Percentiles rank a stretch among this genome's conserved stretches.
phyloP scores from a whole-genome alignment of 192 early-diverging fungal genomes.

The Coemansia sp. region DNA sequence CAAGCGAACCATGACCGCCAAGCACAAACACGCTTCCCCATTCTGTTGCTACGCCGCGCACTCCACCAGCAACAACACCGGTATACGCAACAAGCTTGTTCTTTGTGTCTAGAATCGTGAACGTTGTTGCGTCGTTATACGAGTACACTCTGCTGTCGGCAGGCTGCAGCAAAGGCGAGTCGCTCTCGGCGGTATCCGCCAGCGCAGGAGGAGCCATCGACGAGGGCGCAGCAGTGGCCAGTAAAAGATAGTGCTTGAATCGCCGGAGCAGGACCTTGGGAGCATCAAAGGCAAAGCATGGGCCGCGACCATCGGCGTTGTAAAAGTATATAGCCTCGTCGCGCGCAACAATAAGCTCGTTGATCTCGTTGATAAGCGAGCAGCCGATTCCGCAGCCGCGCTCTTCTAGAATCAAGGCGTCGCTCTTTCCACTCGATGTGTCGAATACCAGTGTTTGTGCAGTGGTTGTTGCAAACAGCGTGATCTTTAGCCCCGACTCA shows the following conservation, averaged over 20 bases:
- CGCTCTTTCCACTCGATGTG: slow-evolving; percentile 36
- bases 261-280: slow-evolving; percentile 33
- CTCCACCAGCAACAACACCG: slow-evolving; percentile 70
- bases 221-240: slow-evolving; percentile 36
- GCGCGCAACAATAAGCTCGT: slow-evolving; percentile 84
- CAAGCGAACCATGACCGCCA: slow-evolving; percentile 53
- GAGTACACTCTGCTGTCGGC: slow-evolving; percentile 43
- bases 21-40: slow-evolving; percentile 91
- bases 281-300: slow-evolving; percentile 88
- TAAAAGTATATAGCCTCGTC: slow-evolving; percentile 93
- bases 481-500: slow-evolving; percentile 12
- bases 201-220: slow-evolving; percentile 22
- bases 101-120: slow-evolving; percentile 80
- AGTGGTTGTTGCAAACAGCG: slow-evolving; percentile 40
- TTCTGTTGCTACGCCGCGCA: slow-evolving; percentile 74
- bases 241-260: slow-evolving; percentile 39
- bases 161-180: slow-evolving; percentile 39
- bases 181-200: slow-evolving; percentile 61
- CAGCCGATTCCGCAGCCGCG: slow-evolving; percentile 76
- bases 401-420: slow-evolving; percentile 68
- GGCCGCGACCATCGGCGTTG: slow-evolving; percentile 84
- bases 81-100: slow-evolving; percentile 92
- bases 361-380: slow-evolving; percentile 73
- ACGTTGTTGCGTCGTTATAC: slow-evolving; percentile 51
- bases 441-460: slow-evolving; percentile 47